phyloP scores from a whole-genome alignment of 2,329 filamentous ascomycete genomes.

The Fusarium sororula region DNA sequence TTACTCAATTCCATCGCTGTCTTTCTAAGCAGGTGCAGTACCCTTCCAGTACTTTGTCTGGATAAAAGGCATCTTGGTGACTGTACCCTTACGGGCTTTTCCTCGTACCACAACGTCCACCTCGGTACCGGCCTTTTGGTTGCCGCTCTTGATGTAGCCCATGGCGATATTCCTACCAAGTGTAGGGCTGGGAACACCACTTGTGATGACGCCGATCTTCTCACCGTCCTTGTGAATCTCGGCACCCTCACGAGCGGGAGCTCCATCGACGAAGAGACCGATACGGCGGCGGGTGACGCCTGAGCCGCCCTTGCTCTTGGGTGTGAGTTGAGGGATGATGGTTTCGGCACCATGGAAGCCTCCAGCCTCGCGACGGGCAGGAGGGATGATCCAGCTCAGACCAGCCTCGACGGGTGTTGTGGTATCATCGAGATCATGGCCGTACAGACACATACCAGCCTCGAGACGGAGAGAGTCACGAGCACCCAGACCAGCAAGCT shows the following conservation, averaged over 20 bases:
- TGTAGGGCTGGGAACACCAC: conserved; percentile 87
- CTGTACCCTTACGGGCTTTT: conserved; percentile 75
- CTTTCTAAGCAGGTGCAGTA: conserved; percentile 18
- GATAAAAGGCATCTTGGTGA: conserved; percentile 91
- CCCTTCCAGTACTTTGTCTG: conserved; percentile 74
- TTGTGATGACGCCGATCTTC: conserved; percentile 83
- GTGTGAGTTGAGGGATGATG: conserved; percentile 80
- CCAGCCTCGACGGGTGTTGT: conserved; percentile 67
- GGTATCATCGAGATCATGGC: conserved; percentile 92
- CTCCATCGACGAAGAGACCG: conserved; percentile 83
- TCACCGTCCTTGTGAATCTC: conserved; percentile 75
- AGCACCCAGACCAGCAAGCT: conserved; percentile 87
- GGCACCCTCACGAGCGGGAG: conserved; percentile 89
- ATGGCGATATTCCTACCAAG: conserved; percentile 94
- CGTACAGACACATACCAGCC: conserved; percentile 99
- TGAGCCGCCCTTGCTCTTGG: conserved; percentile 74
- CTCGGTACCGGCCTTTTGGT: conserved; percentile 86
- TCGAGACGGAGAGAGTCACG: conserved; percentile 93
- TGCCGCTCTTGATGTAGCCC: conserved; percentile 85
- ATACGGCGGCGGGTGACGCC: conserved; percentile 79
- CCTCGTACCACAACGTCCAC: conserved; percentile 81
- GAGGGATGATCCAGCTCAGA: conserved; percentile 83
- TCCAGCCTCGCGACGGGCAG: conserved; percentile 71
- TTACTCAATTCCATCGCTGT: background rate
- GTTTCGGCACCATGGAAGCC: conserved; percentile 87